Base-by-base conservation (phyloP, 2,329 filamentous ascomycete genomes). In the Drechslera avenae region DNA sequence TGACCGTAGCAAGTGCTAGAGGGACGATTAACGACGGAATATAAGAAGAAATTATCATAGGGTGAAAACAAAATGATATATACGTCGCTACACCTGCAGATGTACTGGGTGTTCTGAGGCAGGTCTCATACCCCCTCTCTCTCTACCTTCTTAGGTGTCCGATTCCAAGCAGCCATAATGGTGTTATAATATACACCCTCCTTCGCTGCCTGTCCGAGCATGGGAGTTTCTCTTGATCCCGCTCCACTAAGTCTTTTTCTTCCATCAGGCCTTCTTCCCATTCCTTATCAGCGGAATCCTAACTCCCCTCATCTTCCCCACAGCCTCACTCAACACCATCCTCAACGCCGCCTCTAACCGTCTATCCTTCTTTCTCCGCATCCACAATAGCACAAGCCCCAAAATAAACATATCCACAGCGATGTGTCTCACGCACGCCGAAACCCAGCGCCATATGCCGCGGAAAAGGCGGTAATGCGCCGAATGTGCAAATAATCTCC, bases 381-480 rank as follows among this genome's bases (percentile, higher is more conserved):
- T 82, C 83, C 87, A 92, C 5, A 91, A 64, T 39, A 93, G 70
- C 31, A 92, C 74, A 1, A 91, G 59, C 21, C 79, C 80, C 12
- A 93, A 71, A 2, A 91, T 73, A 19, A 88, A 77, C 8, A 86
- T 69, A 73, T 97, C 90, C 36, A 89, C 79, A 21, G 89, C 77
- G 5, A 94, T 63, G 66, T 97, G 91, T 69, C 91, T 90, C 0
- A 88, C 70, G 3, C 87, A 62, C 83, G 90, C 90, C 90, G 90
- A 95, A 4, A 62, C 28, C 46, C 68, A 62, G 2, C 69, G 82
- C 47, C 83, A 81, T n/a, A 67, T 42, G 1, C 46, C 62, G 1
- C 86, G 81, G 40, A 84, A 81, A 18, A 89, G 73, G 46, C 83
- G 86, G 54, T 83, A 83, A 16, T 63, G 54, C 84, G 83, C 60